A percentile compares a stretch with the other conserved stretches of the same genome.
Evolutionary conservation across 2,329 filamentous ascomycete genomes (phyloP).

Genomic region (Lasiodiplodia hormozganensis): DNA sequence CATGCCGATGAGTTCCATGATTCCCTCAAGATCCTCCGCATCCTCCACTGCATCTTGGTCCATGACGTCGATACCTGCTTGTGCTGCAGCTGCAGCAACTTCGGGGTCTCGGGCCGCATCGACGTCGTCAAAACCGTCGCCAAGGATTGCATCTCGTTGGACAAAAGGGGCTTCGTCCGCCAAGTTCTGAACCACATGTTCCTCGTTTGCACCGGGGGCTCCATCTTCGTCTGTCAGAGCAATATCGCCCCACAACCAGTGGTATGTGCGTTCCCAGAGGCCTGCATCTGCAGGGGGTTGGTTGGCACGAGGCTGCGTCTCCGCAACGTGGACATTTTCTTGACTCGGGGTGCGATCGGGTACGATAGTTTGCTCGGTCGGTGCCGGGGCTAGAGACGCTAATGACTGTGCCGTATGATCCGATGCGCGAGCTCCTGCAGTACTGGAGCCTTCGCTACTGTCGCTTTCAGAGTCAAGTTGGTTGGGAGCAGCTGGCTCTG

Average conservation of each 20-base stretch:
- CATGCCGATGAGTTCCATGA: slow-evolving; percentile 96
- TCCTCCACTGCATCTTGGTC: slow-evolving; percentile 77
- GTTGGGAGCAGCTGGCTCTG: background rate
- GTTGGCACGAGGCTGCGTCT: background rate
- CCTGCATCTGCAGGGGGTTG: background rate
- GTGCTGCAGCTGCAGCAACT: slow-evolving; percentile 68
- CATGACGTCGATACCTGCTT: slow-evolving; percentile 68
- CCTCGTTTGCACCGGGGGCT: slow-evolving; percentile 57
- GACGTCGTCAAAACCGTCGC: slow-evolving; percentile 37
- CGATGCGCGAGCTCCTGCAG: background rate
- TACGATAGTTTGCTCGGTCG: slow-evolving; percentile 9
- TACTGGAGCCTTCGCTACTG: background rate
- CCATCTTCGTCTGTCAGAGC: slow-evolving; percentile 37
- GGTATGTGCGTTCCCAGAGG: slow-evolving; percentile 42
- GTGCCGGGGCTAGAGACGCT: background rate
- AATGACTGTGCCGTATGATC: background rate
- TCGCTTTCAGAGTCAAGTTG: background rate
- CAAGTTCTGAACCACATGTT: slow-evolving; percentile 65
- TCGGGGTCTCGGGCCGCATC: slow-evolving; percentile 58
- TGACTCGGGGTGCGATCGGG: background rate
- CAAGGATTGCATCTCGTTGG: slow-evolving; percentile 47
- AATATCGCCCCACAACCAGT: slow-evolving; percentile 59
- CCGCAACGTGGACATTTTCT: background rate
- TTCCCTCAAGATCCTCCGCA: slow-evolving; percentile 92
- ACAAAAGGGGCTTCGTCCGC: slow-evolving; percentile 68